phyloP scores from a whole-genome alignment of 305 asterid genomes.

The Fraxinus baroniana region DNA sequence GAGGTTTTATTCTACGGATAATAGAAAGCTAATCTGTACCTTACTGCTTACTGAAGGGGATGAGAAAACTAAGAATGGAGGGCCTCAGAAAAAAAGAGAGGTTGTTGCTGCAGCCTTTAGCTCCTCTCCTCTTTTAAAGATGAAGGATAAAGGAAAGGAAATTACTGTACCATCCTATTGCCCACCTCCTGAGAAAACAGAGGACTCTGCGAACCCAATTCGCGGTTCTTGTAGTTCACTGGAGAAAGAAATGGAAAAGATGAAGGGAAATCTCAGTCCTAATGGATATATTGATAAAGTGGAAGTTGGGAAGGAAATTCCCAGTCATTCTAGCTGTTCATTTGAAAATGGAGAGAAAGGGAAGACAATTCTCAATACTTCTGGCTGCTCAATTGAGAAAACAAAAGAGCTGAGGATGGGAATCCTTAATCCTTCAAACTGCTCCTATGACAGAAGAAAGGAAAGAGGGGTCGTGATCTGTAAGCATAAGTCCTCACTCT shows the following conservation, averaged over 20 bases:
- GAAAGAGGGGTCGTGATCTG: conserved; percentile 31
- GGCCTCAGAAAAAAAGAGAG: conserved; percentile 21
- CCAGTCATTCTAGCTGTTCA: conserved; percentile 20
- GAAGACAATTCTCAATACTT: conserved; percentile 23
- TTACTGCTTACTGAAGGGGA: conserved; percentile 31
- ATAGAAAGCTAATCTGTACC: conserved; percentile 7
- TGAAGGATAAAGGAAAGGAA: conserved; percentile 34
- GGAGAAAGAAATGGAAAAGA: not conserved
- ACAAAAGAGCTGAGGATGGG: conserved; percentile 24
- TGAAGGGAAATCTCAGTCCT: not conserved
- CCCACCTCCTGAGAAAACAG: conserved; percentile 21
- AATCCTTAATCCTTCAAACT: conserved; percentile 18
- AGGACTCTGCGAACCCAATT: conserved; percentile 17
- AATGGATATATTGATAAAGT: not conserved
- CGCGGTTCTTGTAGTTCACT: not conserved
- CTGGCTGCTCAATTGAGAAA: conserved; percentile 22
- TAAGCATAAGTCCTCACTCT: conserved; percentile 19
- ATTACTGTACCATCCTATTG: conserved; percentile 25
- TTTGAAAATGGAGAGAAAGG: conserved; percentile 28
- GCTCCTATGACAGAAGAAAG: conserved; percentile 24
- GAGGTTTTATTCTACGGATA: conserved; percentile 6
- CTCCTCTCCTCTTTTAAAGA: conserved; percentile 2
- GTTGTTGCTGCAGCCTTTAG: conserved; percentile 15
- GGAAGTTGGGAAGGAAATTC: conserved; percentile 16
- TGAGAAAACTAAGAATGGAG: conserved; percentile 22